Conservation (phyloP, 2,329 filamentous ascomycete species). For the Fusarium virguliforme region DNA sequence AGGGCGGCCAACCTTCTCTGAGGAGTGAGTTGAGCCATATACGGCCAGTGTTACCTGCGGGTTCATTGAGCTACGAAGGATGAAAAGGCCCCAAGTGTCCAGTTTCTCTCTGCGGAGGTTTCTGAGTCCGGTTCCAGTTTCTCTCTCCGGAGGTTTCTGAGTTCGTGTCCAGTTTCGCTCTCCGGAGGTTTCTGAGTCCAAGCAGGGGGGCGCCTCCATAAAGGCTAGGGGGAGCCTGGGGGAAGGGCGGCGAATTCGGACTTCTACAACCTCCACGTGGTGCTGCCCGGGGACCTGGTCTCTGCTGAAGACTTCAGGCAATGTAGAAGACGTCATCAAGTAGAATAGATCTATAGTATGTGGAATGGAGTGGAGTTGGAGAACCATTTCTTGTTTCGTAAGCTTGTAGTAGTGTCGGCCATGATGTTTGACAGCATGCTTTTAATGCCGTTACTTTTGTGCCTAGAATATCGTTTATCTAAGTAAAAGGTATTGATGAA, state of each 20-base stretch:
- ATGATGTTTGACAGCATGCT: too few relatives aligned
- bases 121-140: constrained; percentile 20
- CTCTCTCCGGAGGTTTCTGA: constrained; percentile 2
- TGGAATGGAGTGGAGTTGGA: too few relatives aligned
- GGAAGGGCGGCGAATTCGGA: constrained; percentile 22
- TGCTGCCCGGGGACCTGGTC: constrained; percentile 24
- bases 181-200: too few relatives aligned
- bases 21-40: not conserved
- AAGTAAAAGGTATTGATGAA: too few relatives aligned
- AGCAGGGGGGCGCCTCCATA: constrained; percentile 4
- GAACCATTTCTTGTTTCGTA: too few relatives aligned
- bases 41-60: not conserved
- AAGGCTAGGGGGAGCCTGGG: constrained; percentile 5
- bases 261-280: constrained; percentile 28
- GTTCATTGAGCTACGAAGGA: not conserved
- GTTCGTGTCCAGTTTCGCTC: too few relatives aligned
- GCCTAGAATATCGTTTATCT: too few relatives aligned
- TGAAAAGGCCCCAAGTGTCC: constrained; percentile 9
- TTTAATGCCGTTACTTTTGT: too few relatives aligned
- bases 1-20: constrained; percentile 9
- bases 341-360: too few relatives aligned
- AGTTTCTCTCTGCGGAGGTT: constrained; percentile 16
- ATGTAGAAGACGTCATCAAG: constrained; percentile 28
- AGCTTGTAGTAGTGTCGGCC: too few relatives aligned
- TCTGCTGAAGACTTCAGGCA: constrained; percentile 17